Base-by-base conservation (phyloP, 176 grass and related monocot genomes). In the Raddia distichophylla region DNA sequence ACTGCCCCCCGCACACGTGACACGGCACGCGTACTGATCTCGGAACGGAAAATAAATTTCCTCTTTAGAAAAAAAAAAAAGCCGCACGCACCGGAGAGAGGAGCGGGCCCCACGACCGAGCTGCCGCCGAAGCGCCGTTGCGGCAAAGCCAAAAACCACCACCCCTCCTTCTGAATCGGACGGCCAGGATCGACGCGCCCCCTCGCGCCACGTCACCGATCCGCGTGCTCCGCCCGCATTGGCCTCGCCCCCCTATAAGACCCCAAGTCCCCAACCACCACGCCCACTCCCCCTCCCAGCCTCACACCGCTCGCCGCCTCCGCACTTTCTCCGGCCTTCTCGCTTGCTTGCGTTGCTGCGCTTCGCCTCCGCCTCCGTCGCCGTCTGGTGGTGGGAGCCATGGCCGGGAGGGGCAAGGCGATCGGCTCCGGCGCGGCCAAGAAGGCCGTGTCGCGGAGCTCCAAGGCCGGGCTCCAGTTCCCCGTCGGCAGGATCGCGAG, bases 391-490 rank as follows among this genome's bases (percentile, higher is more conserved):
- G 11, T 4, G 63, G 45, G 14, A 34, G 70, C 77, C 81, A 97
- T 97, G 95, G 95, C 95, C 12, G 92, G 95, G 5, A 86, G 97
- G 72, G 97, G 97, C 14, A 99, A 99, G 91, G 92, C 97, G 71
- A 87, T 99, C 53, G 93, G 89, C 37, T 99, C 97, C 0, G 91
- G 89, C 0, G 89, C 88, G 3, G 88, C 87, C 9, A 99, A 95
- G 91, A 95, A 95, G 89, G 91, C 93, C 34, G 81, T 76, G 22
- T 95, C 97, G 3, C 77, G 97, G 83, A 99, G 97, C 63, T 93
- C 92, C 91, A 99, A 99, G 93, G 93, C 93, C 14, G 97, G 97
- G 22, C 90, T 99, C 47, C 93, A 99, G 89, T 99, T 99, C 77
- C 97, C 97, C 2, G 97, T 99, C 1, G 97, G 97, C 1, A 85